These are phyloP conservation scores for Castanea crenata DNA, from an alignment of 306 rosid species.

Conservation along the genomic window DNA sequence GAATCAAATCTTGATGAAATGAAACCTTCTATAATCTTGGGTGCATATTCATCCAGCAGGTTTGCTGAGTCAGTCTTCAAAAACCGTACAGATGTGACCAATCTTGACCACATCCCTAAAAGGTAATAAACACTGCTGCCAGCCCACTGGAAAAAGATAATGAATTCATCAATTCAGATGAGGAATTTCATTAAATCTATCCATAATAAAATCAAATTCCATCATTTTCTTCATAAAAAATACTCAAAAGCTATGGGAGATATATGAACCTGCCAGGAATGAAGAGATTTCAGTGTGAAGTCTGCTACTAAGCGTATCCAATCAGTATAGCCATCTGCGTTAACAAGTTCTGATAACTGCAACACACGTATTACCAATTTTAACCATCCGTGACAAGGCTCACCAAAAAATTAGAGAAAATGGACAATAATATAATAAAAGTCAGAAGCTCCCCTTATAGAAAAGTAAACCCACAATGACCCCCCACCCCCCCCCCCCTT, in stretches of 20 bases:
- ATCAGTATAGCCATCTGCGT: constrained; percentile 85
- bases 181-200: constrained; percentile 7
- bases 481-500: too few species aligned
- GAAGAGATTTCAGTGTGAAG: constrained; percentile 87
- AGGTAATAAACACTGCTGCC: constrained; percentile 98
- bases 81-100: constrained; percentile 97
- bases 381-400: constrained; percentile 10
- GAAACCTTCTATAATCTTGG: constrained; percentile 93
- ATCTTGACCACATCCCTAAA: constrained; percentile 96
- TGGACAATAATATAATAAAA: background rate
- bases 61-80: constrained; percentile 97
- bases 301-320: constrained; percentile 92
- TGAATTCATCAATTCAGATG: too few species aligned
- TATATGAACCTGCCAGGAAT: constrained; percentile 68
- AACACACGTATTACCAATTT: constrained; percentile 27
- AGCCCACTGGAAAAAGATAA: constrained; percentile 77
- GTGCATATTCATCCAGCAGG: constrained; percentile 96
- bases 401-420: background rate
- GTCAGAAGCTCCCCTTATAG: too few species aligned
- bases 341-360: constrained; percentile 92
- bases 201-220: constrained; percentile 23
- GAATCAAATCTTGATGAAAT: constrained; percentile 92
- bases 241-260: constrained; percentile 8
- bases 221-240: constrained; percentile 20
- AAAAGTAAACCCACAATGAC: too few species aligned